Conservation (phyloP, 495 filamentous ascomycete species). For the Trichoderma gamsii region DNA sequence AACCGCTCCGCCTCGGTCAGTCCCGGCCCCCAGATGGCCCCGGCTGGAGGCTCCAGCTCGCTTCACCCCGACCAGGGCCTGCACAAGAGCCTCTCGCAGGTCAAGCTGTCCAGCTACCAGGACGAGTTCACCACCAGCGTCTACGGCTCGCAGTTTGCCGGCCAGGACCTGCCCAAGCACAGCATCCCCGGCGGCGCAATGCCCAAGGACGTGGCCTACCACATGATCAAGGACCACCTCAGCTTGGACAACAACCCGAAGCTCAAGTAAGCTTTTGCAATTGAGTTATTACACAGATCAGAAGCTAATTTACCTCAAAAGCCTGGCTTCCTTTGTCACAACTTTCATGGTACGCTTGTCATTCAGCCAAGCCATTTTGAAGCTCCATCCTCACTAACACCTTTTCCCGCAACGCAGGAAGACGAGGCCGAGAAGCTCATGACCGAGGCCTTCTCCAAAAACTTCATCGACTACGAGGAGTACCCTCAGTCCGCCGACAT, state of each 20-base stretch:
- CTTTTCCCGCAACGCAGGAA: constrained; percentile 44
- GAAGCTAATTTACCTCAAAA: too few relatives aligned
- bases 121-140: constrained; percentile 60
- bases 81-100: constrained; percentile 12
- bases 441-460: constrained; percentile 81
- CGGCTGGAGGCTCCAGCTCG: background rate
- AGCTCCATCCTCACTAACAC: too few relatives aligned
- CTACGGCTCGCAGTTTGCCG: constrained; percentile 78
- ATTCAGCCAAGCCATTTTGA: too few relatives aligned
- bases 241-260: constrained; percentile 85
- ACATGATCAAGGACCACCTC: constrained; percentile 92
- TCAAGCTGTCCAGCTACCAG: constrained; percentile 7
- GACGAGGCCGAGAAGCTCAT: constrained; percentile 89
- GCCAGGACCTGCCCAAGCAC: constrained; percentile 66
- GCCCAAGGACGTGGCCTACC: constrained; percentile 84
- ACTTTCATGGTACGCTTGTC: constrained; percentile 65
- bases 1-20: constrained; percentile 1
- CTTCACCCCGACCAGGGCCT: background rate
- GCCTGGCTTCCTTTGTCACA: constrained; percentile 74
- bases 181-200: constrained; percentile 89
- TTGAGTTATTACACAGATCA: constrained; percentile 11
- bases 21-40: background rate
- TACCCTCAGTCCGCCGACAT: constrained; percentile 86
- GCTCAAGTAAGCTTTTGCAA: constrained; percentile 60
- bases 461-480: constrained; percentile 92